These are phyloP conservation scores for Sergeia podlipaevii DNA, from an alignment of 208 protist species.

Conservation along the genomic window DNA sequence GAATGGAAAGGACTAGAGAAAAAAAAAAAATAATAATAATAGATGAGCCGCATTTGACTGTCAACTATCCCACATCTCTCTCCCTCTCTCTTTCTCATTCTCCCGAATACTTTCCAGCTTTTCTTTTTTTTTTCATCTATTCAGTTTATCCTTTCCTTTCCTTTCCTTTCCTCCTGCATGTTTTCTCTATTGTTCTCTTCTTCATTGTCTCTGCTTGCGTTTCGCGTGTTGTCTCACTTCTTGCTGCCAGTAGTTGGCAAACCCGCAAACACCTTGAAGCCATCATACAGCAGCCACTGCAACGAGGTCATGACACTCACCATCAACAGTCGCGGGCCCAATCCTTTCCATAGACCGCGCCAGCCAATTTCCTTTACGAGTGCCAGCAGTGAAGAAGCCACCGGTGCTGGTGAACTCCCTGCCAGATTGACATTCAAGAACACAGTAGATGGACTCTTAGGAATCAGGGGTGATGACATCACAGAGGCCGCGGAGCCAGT, in stretches of 20 bases:
- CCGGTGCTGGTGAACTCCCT: too few relatives aligned
- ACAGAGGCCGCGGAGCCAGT: too few relatives aligned
- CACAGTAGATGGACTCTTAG: too few relatives aligned
- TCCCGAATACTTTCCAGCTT: background rate
- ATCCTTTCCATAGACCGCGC: constrained; percentile 67
- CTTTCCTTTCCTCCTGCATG: constrained; percentile 2
- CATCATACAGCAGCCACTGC: constrained; percentile 95
- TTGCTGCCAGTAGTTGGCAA: constrained; percentile 43
- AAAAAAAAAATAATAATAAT: constrained; percentile 7
- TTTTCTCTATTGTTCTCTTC: background rate
- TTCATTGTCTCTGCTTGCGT: constrained; percentile 1
- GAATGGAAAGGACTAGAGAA: background rate
- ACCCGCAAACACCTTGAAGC: constrained; percentile 69
- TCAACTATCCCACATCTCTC: background rate
- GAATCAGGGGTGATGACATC: too few relatives aligned
- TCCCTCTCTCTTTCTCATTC: background rate
- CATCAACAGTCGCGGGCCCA: constrained; percentile 92
- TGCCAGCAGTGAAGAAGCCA: too few relatives aligned
- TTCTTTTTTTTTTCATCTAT: constrained; percentile 6
- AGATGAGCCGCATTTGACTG: background rate
- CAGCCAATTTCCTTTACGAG: constrained; percentile 33
- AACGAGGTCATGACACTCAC: constrained; percentile 91
- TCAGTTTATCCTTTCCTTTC: background rate
- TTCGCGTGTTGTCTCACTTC: constrained; percentile 5
- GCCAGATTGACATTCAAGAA: too few relatives aligned